These are phyloP conservation scores for Agaricus subrufescens DNA, from an alignment of 768 basidiomycete species.

Conservation along the genomic window DNA sequence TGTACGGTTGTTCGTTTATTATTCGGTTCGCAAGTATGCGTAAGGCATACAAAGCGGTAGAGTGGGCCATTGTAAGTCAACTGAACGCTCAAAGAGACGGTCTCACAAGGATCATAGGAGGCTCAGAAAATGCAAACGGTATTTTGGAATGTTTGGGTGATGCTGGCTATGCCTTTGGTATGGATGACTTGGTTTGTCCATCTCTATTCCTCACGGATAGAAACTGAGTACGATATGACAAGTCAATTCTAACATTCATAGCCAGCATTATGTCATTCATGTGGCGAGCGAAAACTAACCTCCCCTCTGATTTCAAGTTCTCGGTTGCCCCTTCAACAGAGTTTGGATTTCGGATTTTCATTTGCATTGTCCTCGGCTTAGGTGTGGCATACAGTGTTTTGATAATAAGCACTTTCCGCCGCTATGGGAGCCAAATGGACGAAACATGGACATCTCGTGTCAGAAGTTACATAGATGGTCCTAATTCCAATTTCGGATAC, in stretches of 20 bases:
- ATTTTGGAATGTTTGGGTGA: slow-evolving; percentile 60
- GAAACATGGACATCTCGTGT: slow-evolving; percentile 17
- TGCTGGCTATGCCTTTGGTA: slow-evolving; percentile 56
- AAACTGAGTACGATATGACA: slow-evolving; percentile 10
- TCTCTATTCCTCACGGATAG: not conserved
- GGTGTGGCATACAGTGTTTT: slow-evolving; percentile 34
- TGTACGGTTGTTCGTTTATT: slow-evolving; percentile 9
- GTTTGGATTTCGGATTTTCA: slow-evolving; percentile 31
- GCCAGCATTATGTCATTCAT: slow-evolving; percentile 54
- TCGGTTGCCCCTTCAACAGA: not conserved
- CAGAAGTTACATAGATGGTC: not conserved
- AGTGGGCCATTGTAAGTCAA: slow-evolving; percentile 49
- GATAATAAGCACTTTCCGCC: slow-evolving; percentile 15
- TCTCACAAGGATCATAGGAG: slow-evolving; percentile 30
- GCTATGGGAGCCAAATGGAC: slow-evolving; percentile 21
- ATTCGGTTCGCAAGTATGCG: slow-evolving; percentile 10
- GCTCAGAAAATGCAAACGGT: slow-evolving; percentile 31
- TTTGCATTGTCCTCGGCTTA: slow-evolving; percentile 40
- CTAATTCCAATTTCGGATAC: no score
- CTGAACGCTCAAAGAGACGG: not conserved
- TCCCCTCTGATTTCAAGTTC: not conserved
- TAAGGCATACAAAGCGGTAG: slow-evolving; percentile 49
- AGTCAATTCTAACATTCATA: slow-evolving; percentile 58
- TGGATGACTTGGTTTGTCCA: slow-evolving; percentile 52
- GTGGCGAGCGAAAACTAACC: slow-evolving; percentile 50